These are phyloP conservation scores for Irpex rosettiformis DNA, from an alignment of 1,284 basidiomycete species.

Conservation along the genomic window DNA sequence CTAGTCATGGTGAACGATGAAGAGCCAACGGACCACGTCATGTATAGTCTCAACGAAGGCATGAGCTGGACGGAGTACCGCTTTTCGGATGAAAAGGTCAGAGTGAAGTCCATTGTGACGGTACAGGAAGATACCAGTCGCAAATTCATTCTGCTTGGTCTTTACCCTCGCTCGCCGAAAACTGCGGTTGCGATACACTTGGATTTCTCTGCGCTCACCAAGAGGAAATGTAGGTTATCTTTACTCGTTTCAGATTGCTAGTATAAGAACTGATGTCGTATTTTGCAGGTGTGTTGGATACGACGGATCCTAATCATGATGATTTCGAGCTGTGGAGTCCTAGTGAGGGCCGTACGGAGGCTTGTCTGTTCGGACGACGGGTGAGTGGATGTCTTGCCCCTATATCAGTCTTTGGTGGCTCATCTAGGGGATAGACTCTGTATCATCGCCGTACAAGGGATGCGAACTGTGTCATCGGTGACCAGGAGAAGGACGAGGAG, in stretches of 20 bases:
- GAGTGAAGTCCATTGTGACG: constrained; percentile 80
- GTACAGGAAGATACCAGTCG: constrained; percentile 90
- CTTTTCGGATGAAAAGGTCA: constrained; percentile 74
- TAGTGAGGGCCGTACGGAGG: constrained; percentile 73
- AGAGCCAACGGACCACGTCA: constrained; percentile 83
- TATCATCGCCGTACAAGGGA: constrained; percentile 87
- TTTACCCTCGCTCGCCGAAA: constrained; percentile 45
- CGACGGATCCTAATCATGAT: constrained; percentile 73
- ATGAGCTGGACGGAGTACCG: constrained; percentile 84
- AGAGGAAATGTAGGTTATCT: constrained; percentile 70
- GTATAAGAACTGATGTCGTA: neutral
- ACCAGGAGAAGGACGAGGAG: constrained; percentile 49
- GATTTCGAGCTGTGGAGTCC: constrained; percentile 97
- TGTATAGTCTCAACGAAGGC: constrained; percentile 91
- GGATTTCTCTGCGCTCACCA: constrained; percentile 83
- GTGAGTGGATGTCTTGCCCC: constrained; percentile 34
- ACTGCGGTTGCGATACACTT: constrained; percentile 77
- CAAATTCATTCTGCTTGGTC: constrained; percentile 86
- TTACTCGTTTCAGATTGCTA: too few relatives aligned
- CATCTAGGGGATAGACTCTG: constrained; percentile 52
- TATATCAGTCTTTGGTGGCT: constrained; percentile 1
- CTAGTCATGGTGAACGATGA: constrained; percentile 95
- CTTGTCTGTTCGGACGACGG: constrained; percentile 84
- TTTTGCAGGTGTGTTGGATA: constrained; percentile 58
- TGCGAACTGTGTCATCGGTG: constrained; percentile 80